A percentile compares a stretch with the other conserved stretches of the same genome.
These are phyloP conservation scores for Botryotinia calthae DNA, from an alignment of 2,329 filamentous ascomycete genomes.

Conservation along the genomic window DNA sequence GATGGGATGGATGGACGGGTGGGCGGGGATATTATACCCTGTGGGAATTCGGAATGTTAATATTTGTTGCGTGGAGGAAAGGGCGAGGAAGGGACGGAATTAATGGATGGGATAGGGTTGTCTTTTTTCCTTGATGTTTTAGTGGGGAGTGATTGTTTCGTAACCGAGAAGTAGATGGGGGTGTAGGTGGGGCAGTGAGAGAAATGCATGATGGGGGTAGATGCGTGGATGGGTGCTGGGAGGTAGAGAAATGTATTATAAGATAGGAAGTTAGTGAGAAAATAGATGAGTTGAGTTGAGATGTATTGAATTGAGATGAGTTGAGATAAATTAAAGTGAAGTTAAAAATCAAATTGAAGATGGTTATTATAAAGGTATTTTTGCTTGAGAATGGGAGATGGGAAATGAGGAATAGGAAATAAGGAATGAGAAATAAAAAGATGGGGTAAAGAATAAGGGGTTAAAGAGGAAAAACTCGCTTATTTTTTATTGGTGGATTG, in stretches of 20 bases:
- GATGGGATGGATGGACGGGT: background rate
- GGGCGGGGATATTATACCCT: conserved; percentile 11
- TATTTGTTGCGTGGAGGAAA: background rate
- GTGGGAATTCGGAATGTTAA: background rate
- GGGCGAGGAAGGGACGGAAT: background rate
- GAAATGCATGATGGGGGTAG: background rate
- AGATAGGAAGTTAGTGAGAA: background rate
- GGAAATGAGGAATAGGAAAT: no score
- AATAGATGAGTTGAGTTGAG: background rate
- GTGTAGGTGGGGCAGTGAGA: background rate
- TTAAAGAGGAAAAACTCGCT: no score
- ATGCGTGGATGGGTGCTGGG: no score
- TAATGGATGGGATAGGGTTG: background rate
- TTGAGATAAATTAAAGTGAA: background rate
- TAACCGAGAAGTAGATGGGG: background rate
- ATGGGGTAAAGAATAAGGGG: no score
- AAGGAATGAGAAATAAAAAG: no score
- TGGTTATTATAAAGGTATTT: background rate
- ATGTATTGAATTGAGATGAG: background rate
- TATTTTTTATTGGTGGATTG: no score
- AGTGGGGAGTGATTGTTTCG: background rate
- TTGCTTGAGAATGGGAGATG: no score
- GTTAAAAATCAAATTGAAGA: background rate
- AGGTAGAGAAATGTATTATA: background rate
- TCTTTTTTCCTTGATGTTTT: background rate